These are phyloP conservation scores for Cryphonectria parasitica DNA, from an alignment of 2,329 filamentous ascomycete genomes.

Conservation along the genomic window DNA sequence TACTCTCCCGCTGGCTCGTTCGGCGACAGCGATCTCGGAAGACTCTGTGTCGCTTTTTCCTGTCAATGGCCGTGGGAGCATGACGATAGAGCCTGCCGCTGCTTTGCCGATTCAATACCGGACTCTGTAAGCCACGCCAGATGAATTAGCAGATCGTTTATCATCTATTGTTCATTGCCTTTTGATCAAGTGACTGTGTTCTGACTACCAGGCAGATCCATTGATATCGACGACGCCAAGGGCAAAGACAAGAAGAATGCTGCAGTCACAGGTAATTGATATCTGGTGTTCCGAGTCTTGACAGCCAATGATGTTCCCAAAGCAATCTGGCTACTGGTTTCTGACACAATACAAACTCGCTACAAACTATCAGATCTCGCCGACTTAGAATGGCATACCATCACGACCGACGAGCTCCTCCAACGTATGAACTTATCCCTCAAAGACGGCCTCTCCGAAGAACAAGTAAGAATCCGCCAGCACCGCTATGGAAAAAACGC, in stretches of 20 bases:
- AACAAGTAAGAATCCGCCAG: constrained; percentile 59
- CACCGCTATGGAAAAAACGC: constrained; percentile 69
- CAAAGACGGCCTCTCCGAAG: constrained; percentile 60
- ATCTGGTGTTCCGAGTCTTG: not conserved
- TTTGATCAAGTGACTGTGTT: constrained; percentile 20
- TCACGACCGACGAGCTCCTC: constrained; percentile 61
- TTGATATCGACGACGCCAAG: constrained; percentile 60
- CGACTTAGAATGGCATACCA: constrained; percentile 69
- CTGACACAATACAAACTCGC: not conserved
- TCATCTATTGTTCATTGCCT: no score
- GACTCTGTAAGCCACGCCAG: constrained; percentile 47
- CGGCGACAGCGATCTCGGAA: constrained; percentile 22
- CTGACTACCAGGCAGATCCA: constrained; percentile 43
- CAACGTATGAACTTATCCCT: constrained; percentile 61
- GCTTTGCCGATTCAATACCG: constrained; percentile 59
- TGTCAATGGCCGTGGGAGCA: constrained; percentile 4
- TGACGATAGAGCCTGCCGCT: constrained; percentile 44
- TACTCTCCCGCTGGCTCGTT: constrained; percentile 10
- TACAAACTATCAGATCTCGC: constrained; percentile 53
- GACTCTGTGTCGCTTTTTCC: constrained; percentile 22
- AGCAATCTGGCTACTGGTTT: not conserved
- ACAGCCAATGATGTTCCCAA: not conserved
- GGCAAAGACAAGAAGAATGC: constrained; percentile 50
- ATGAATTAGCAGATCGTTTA: not conserved
- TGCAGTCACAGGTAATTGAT: constrained; percentile 47